Percentiles rank a stretch among this genome's conserved stretches.
Evolutionary conservation across 106 monocot species (phyloP).

Genomic region (Phalaenopsis equestris): DNA sequence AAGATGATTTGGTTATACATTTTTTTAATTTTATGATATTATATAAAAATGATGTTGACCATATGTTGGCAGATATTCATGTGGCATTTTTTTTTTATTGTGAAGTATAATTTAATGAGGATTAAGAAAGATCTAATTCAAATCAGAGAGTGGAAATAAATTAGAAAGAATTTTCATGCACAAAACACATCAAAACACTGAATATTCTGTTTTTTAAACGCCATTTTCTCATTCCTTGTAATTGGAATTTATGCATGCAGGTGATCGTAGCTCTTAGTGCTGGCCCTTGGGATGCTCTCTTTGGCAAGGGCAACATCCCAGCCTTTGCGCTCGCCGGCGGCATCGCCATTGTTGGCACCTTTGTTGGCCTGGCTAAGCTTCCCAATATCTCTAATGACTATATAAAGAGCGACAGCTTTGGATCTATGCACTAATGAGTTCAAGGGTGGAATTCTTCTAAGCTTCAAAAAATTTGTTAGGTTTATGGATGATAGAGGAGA

Average conservation of each 20-base stretch:
- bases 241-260: conserved; percentile 2
- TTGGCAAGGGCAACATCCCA: conserved; percentile 14
- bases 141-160: too few species aligned
- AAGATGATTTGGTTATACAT: too few species aligned
- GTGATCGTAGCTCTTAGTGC: conserved; percentile 17
- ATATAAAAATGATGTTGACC: too few species aligned
- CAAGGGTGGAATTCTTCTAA: neutral
- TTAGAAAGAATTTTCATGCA: neutral
- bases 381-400: conserved; percentile 6
- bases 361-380: conserved; percentile 8
- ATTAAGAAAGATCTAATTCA: too few species aligned
- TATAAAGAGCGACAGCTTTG: neutral
- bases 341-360: conserved; percentile 2
- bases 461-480: neutral
- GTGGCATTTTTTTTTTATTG: too few species aligned
- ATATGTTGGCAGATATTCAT: too few species aligned
- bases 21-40: too few species aligned
- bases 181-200: neutral
- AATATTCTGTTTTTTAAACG: neutral
- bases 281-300: conserved; percentile 17
- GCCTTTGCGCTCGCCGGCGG: conserved; percentile 12
- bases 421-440: conserved; percentile 6
- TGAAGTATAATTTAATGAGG: too few species aligned
- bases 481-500: neutral
- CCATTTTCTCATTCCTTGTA: neutral